These are phyloP conservation scores for Alloteropsis angusta DNA, from an alignment of 202 grass and related monocot species.

Conservation along the genomic window DNA sequence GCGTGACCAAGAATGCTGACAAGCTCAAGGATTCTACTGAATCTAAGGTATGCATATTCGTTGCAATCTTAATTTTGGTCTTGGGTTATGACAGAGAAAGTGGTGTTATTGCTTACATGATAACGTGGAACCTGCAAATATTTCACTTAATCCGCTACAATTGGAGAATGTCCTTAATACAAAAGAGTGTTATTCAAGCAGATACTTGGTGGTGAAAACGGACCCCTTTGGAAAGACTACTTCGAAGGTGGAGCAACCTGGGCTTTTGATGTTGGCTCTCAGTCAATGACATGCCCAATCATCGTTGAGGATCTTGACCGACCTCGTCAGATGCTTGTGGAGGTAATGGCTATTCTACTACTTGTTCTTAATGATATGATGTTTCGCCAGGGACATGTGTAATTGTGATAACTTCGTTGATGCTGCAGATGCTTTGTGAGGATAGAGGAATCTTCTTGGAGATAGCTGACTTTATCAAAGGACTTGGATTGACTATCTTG, in stretches of 20 bases:
- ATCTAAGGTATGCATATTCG: slow-evolving; percentile 52
- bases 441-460: slow-evolving; percentile 92
- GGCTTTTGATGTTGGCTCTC: slow-evolving; percentile 89
- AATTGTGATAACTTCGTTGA: slow-evolving; percentile 20
- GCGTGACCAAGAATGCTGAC: slow-evolving; percentile 76
- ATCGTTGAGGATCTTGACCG: slow-evolving; percentile 86
- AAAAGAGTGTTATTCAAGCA: slow-evolving; percentile 27
- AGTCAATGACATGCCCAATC: slow-evolving; percentile 86
- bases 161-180: slow-evolving; percentile 13
- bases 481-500: slow-evolving; percentile 90
- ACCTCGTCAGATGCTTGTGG: slow-evolving; percentile 83
- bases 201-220: slow-evolving; percentile 65
- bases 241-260: slow-evolving; percentile 91
- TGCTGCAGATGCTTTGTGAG: slow-evolving; percentile 79
- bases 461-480: slow-evolving; percentile 89
- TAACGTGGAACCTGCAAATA: neutral
- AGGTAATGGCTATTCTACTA: slow-evolving; percentile 35
- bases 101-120: neutral
- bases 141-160: slow-evolving; percentile 5
- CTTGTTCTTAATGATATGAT: slow-evolving; percentile 21
- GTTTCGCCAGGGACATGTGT: neutral
- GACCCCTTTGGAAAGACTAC: slow-evolving; percentile 81
- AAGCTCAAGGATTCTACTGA: slow-evolving; percentile 78
- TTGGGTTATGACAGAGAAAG: slow-evolving; percentile 10
- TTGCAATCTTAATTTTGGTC: neutral